A percentile compares a stretch with the other conserved stretches of the same genome.
Evolutionary conservation across 1,284 basidiomycete species (phyloP).

Genomic region (Leccinum ponderosum): DNA sequence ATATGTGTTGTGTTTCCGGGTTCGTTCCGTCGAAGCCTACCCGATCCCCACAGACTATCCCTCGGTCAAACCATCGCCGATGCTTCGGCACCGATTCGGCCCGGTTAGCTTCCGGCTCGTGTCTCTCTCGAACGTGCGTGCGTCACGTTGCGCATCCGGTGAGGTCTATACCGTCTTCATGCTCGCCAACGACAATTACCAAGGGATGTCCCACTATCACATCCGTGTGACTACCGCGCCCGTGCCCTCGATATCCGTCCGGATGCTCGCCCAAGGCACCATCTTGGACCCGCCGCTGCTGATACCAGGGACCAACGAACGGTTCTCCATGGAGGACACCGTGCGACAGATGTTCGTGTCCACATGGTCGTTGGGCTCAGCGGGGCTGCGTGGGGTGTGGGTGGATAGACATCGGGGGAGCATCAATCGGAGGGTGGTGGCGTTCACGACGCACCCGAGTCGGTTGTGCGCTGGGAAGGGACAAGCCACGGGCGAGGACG

Average conservation of each 20-base stretch:
- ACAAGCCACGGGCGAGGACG: no score
- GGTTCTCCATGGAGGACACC: not conserved
- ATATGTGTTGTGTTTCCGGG: constrained; percentile 50
- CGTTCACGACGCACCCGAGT: constrained; percentile 22
- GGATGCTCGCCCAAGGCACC: constrained; percentile 33
- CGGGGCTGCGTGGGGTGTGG: constrained; percentile 51
- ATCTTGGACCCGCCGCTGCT: not conserved
- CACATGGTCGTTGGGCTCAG: constrained; percentile 44
- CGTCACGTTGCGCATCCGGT: constrained; percentile 5
- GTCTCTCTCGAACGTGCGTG: constrained; percentile 39
- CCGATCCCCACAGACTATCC: constrained; percentile 23
- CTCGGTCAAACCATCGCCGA: constrained; percentile 8
- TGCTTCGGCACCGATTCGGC: constrained; percentile 35
- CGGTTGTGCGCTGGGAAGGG: constrained; percentile 1
- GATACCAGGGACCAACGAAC: constrained; percentile 1
- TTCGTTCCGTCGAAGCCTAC: constrained; percentile 51
- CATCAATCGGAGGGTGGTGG: constrained; percentile 30
- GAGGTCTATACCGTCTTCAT: constrained; percentile 36
- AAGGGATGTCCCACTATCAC: constrained; percentile 51
- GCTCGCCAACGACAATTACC: constrained; percentile 52
- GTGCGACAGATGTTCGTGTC: constrained; percentile 43
- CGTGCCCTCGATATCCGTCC: constrained; percentile 30
- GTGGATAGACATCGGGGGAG: constrained; percentile 44
- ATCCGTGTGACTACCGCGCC: constrained; percentile 31
- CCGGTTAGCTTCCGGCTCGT: constrained; percentile 43